Evolutionary conservation across 2,329 filamentous ascomycete genomes (phyloP), one percentile per base, ranked within the genome.

Genomic region (Aspergillus costaricaensis): DNA sequence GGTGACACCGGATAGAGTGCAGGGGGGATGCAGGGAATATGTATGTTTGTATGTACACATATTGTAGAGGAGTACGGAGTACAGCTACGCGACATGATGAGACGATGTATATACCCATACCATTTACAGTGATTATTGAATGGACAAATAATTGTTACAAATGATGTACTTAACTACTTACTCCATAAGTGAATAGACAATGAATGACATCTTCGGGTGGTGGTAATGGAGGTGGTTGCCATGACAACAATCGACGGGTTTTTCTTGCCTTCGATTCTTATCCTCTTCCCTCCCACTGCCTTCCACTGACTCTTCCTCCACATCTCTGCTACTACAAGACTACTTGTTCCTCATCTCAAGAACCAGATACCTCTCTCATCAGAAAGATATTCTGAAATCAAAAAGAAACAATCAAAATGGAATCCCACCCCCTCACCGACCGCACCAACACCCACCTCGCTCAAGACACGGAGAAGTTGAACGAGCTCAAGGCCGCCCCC

Each of bases 361-460:
- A 17, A 41, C 14, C 41, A 9, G 9, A 14, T 39, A 36, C 23
- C 25, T 21, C 6, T 39, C 2, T 15, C 39, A 15, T n/a, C 49
- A 8, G 5, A 17, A 25, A 48, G 10, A 14, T 36, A 12, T 36
- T 1, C 32, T 15, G 32, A 14, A 36, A 36, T 0, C 32, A 55
- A 25, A 54, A 25, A 12, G 23, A 39, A 52, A 56, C 39, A 25
- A 49, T 23, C 54, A 68, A 36, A 67, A 76, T 76, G 74, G 73
- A 75, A 66, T 62, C 74, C 49, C 72, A 74, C 53, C 77, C 77
- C 53, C 72, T 79, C 56, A 67, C 74, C 50, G 73, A 76, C 65
- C 77, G 77, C 58, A 78, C 77, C 64, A 79, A 79, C 69, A 79
- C 76, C 38, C 76, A 77, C 62, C 68, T 78, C 57, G 65, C 62